Evolutionary conservation across 2,329 filamentous ascomycete species (phyloP).

Genomic region (Apiospora koreana): DNA sequence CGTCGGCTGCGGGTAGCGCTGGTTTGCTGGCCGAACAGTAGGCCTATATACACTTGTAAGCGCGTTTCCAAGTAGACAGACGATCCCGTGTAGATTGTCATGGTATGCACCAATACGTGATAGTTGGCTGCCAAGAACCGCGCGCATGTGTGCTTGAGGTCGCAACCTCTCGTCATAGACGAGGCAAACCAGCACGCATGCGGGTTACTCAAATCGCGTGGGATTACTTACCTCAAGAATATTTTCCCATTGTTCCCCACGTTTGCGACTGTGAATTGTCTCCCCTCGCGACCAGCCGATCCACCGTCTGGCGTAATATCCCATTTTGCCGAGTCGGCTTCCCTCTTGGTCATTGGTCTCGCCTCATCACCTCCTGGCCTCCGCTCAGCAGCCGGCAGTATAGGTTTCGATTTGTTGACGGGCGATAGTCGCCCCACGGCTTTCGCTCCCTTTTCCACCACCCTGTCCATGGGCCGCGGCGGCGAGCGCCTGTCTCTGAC

Average conservation of each 20-base stretch:
- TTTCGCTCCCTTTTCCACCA: constrained; percentile 19
- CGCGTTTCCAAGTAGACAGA: not conserved
- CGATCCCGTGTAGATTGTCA: not conserved
- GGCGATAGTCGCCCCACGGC: constrained; percentile 25
- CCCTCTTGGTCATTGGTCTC: constrained; percentile 43
- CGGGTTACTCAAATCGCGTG: not conserved
- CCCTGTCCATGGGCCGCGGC: constrained; percentile 16
- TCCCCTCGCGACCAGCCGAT: constrained; percentile 63
- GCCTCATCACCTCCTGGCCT: constrained; percentile 28
- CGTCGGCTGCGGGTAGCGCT: constrained; percentile 61
- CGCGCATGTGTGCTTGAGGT: not conserved
- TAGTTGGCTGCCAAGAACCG: not conserved
- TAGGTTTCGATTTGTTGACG: constrained; percentile 25
- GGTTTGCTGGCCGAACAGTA: constrained; percentile 60
- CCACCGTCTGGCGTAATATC: constrained; percentile 62
- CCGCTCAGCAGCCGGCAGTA: constrained; percentile 29
- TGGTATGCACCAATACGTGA: not conserved
- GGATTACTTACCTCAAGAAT: constrained; percentile 69
- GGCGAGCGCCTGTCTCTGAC: constrained; percentile 25
- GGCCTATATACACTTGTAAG: constrained; percentile 44
- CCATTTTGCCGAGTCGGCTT: constrained; percentile 54
- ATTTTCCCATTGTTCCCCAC: constrained; percentile 83
- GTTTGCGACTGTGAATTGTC: constrained; percentile 78
- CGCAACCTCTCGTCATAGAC: not conserved
- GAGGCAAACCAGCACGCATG: not conserved